Evolutionary conservation across 495 filamentous ascomycete genomes (phyloP), one percentile per base, ranked within the genome.

Genomic region (Neurospora sp.): DNA sequence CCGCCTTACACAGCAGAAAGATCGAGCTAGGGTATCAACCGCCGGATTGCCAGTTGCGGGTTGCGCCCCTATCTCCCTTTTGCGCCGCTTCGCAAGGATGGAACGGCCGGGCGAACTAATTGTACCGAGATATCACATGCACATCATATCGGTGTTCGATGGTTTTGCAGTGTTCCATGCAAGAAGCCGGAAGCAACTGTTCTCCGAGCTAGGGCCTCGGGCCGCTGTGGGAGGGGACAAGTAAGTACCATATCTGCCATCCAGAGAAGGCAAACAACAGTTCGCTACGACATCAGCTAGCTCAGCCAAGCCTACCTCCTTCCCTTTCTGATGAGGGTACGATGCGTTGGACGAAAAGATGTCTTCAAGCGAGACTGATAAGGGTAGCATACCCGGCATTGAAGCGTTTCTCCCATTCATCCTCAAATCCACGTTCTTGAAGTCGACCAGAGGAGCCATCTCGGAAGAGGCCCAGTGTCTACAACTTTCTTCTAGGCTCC

Each of bases 111-210:
- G 27, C 27, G 14, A 61, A 9, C 27, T 35, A 16, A 35, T 61
- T 61, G 5, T 31, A 31, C 53, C 27, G 53, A 66, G 53, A 66
- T 72, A 31, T 72, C 75, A 35, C 42, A 76, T n/a, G 76, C 76
- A 68, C 27, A 31, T 35, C 37, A 71, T 70, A 37, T 72, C 71
- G 27, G 66, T n/a, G n/a, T 46, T n/a, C 18, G 12, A 35, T 35
- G 12, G 11, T 61, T 9, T 59, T 53, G 38, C 12, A 31, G n/a
- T 69, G 31, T 35, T 68, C 46, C 31, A 42, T 20, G n/a, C 27
- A 44, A n/a, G 66, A 18, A n/a, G 22, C 22, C 68, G 70, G 70
- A 22, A 76, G 61, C 11, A 31, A 66, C 14, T 66, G 53, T 66
- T 66, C 53, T 66, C 14, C 27, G 31, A 66, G 53, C 53, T 66